Conservation (phyloP, 169 alveolate species). For the Amoebophrya sp. region DNA sequence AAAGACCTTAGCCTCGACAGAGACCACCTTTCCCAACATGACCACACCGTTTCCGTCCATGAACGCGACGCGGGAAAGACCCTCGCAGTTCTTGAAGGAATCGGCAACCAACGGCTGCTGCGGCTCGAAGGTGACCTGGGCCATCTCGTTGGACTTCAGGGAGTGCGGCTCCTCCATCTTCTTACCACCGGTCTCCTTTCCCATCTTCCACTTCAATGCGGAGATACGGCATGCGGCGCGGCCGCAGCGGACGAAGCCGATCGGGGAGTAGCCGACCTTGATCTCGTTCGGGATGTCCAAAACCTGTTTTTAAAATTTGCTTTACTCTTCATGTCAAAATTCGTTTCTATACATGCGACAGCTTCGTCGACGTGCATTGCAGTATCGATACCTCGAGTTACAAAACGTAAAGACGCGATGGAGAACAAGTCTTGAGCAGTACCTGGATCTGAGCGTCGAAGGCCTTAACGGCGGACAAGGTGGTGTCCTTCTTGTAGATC, state of each 20-base stretch:
- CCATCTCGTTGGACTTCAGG: constrained; percentile 91
- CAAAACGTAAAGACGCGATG: no score
- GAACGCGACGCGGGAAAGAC: constrained; percentile 36
- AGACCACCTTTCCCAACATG: constrained; percentile 33
- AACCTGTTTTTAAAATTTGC: no score
- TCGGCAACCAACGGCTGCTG: constrained; percentile 90
- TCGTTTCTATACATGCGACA: no score
- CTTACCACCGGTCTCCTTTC: constrained; percentile 91
- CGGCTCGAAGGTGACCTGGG: constrained; percentile 85
- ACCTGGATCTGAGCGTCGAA: constrained; percentile 90
- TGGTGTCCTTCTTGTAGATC: constrained; percentile 87
- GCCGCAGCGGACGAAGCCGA: constrained; percentile 46
- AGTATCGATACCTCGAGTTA: no score
- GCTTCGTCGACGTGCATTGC: no score
- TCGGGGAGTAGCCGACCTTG: constrained; percentile 92
- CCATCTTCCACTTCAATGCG: constrained; percentile 65
- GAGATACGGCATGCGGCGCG: constrained; percentile 36
- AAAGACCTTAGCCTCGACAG: constrained; percentile 13
- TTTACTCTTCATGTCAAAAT: no score
- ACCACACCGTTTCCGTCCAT: constrained; percentile 40
- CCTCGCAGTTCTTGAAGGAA: constrained; percentile 80
- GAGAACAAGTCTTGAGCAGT: no score
- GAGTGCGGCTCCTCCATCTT: constrained; percentile 89
- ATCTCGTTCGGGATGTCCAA: constrained; percentile 93
- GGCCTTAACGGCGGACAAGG: constrained; percentile 81